Conservation (phyloP, 2,329 filamentous ascomycete species). For the Fusarium redolens region DNA sequence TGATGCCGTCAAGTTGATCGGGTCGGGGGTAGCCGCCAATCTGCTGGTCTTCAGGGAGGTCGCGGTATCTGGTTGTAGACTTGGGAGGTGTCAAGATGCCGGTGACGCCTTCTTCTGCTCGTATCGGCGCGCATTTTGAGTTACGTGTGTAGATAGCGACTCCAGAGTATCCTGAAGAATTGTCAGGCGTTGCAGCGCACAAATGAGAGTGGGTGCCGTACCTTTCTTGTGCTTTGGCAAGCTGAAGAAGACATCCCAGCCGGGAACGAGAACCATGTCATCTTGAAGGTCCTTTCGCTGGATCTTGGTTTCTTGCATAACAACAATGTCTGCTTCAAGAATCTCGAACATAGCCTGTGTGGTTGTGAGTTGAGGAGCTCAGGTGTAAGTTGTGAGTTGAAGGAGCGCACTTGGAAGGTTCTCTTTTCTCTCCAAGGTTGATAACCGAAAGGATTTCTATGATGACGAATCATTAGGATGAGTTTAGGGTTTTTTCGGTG, state of each 20-base stretch:
- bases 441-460: conserved; percentile 84
- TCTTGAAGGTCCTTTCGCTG: conserved; percentile 91
- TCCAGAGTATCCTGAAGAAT: conserved; percentile 82
- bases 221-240: conserved; percentile 94
- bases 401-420: conserved; percentile 69
- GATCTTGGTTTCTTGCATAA: conserved; percentile 97
- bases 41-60: conserved; percentile 77
- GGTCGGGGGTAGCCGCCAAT: conserved; percentile 89
- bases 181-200: background rate
- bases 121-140: conserved; percentile 83
- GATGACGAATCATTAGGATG: background rate
- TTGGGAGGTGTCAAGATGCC: conserved; percentile 81
- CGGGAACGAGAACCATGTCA: conserved; percentile 94
- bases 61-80: conserved; percentile 76
- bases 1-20: conserved; percentile 70
- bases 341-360: conserved; percentile 89
- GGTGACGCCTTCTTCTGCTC: conserved; percentile 93
- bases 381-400: background rate
- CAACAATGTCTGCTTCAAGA: conserved; percentile 89
- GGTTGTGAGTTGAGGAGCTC: background rate
- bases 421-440: conserved; percentile 81
- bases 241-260: conserved; percentile 97
- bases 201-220: conserved; percentile 46
- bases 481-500: background rate
- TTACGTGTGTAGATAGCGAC: conserved; percentile 96